Conservation (phyloP, 352 stramenopile genomes). For the Globisporangium radiosum region DNA sequence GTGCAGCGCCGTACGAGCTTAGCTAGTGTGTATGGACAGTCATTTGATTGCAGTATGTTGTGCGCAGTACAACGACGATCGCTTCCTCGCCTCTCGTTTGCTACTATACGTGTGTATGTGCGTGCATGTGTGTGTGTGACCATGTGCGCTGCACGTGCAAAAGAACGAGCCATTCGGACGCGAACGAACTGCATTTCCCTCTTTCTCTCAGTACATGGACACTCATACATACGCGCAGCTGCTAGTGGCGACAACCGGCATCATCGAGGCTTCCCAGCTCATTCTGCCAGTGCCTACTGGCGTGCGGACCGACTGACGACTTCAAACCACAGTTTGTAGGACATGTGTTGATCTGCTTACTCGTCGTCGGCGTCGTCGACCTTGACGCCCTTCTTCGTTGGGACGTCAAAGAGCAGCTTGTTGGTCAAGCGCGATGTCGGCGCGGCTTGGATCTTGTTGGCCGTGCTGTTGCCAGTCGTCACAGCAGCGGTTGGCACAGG, state of each 20-base stretch:
- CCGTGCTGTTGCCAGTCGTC: slow-evolving; percentile 1
- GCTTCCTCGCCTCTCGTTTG: too few species aligned
- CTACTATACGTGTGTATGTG: too few species aligned
- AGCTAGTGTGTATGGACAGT: background rate
- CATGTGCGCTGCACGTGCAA: too few species aligned
- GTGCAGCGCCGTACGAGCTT: background rate
- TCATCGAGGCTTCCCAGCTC: too few species aligned
- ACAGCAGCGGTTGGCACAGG: background rate
- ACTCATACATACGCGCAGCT: background rate
- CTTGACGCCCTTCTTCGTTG: slow-evolving; percentile 7
- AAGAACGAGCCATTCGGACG: too few species aligned
- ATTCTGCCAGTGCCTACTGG: too few species aligned
- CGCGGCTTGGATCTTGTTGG: slow-evolving; percentile 28
- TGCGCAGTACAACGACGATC: too few species aligned
- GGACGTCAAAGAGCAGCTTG: slow-evolving; percentile 26
- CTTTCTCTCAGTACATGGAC: background rate
- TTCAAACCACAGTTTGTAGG: too few species aligned
- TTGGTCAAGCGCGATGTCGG: slow-evolving; percentile 23
- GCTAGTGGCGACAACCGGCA: too few species aligned
- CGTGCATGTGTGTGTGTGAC: too few species aligned
- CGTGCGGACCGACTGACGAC: too few species aligned
- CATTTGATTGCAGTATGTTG: background rate
- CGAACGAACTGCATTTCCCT: background rate
- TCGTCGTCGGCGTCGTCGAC: slow-evolving; percentile 4
- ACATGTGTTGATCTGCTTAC: background rate